phyloP scores from a whole-genome alignment of 495 filamentous ascomycete genomes.

The Podospora anserina region DNA sequence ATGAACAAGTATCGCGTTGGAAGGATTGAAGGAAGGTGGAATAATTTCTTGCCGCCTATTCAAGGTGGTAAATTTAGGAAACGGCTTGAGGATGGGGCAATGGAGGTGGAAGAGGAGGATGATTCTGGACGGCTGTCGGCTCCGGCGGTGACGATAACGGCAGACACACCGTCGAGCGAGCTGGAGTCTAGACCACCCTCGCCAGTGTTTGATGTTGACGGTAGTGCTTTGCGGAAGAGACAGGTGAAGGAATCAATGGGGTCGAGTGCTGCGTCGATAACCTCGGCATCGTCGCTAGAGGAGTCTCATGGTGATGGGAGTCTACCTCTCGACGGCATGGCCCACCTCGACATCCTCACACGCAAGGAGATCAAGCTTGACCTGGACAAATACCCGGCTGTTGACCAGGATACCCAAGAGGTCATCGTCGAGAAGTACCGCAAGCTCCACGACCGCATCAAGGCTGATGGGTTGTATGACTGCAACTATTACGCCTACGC shows the following conservation, averaged over 20 bases:
- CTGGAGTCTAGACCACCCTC: constrained; percentile 53
- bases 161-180: constrained; percentile 36
- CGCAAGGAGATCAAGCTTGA: constrained; percentile 73
- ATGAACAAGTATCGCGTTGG: constrained; percentile 88
- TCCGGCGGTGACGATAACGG: constrained; percentile 17
- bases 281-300: constrained; percentile 41
- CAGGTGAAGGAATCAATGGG: constrained; percentile 7
- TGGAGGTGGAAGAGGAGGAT: constrained; percentile 39
- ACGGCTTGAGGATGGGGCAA: constrained; percentile 24
- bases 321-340: constrained; percentile 44
- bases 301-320: constrained; percentile 36
- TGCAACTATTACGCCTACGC: constrained; percentile 84
- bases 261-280: constrained; percentile 36
- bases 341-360: constrained; percentile 71
- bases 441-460: constrained; percentile 64
- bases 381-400: constrained; percentile 73
- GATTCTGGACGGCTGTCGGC: constrained; percentile 41
- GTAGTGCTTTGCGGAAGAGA: constrained; percentile 28
- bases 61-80: constrained; percentile 83
- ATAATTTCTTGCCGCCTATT: constrained; percentile 86
- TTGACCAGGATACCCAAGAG: constrained; percentile 72
- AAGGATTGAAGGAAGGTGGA: constrained; percentile 74
- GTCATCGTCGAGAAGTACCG: constrained; percentile 80
- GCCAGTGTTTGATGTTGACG: constrained; percentile 61
- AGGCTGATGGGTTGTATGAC: constrained; percentile 71